A percentile compares a stretch with the other conserved stretches of the same genome.
These are phyloP conservation scores for Nemania sp. DNA, from an alignment of 2,329 filamentous ascomycete genomes.

Conservation along the genomic window DNA sequence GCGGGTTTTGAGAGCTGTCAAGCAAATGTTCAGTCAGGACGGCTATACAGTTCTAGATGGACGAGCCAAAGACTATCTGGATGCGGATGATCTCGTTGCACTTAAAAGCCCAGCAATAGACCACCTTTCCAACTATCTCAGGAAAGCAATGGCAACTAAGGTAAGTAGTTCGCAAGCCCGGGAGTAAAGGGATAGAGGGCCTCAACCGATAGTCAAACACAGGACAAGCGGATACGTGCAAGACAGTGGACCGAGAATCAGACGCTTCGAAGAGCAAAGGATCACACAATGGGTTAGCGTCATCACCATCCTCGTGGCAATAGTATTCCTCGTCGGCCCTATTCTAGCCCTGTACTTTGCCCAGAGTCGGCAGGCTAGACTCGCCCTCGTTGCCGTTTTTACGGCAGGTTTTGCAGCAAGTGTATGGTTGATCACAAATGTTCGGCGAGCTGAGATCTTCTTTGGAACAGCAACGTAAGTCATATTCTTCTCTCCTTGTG, in stretches of 20 bases:
- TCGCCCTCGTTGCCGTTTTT: conserved; percentile 16
- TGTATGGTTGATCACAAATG: conserved; percentile 19
- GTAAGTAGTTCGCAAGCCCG: neutral
- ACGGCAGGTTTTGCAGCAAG: conserved; percentile 21
- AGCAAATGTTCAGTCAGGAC: neutral
- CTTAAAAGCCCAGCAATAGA: conserved; percentile 15
- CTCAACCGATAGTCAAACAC: neutral
- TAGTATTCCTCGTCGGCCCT: conserved; percentile 22
- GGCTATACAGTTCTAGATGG: conserved; percentile 18
- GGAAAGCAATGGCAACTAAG: conserved; percentile 1
- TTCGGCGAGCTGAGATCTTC: conserved; percentile 26
- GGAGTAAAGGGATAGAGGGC: neutral
- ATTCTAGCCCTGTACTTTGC: conserved; percentile 19
- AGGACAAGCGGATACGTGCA: neutral
- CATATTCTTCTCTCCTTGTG: neutral
- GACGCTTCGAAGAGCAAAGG: conserved; percentile 2
- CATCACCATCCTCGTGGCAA: conserved; percentile 14
- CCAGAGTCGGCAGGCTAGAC: neutral
- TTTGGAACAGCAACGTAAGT: conserved; percentile 21
- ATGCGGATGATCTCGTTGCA: conserved; percentile 14
- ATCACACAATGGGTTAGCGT: conserved; percentile 3
- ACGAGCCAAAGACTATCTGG: conserved; percentile 9
- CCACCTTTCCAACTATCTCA: conserved; percentile 10
- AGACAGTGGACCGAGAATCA: conserved; percentile 5
- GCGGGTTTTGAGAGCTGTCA: conserved; percentile 7